These are phyloP conservation scores for Scheffersomyces coipomensis DNA, from an alignment of 805 yeast species.

Conservation along the genomic window DNA sequence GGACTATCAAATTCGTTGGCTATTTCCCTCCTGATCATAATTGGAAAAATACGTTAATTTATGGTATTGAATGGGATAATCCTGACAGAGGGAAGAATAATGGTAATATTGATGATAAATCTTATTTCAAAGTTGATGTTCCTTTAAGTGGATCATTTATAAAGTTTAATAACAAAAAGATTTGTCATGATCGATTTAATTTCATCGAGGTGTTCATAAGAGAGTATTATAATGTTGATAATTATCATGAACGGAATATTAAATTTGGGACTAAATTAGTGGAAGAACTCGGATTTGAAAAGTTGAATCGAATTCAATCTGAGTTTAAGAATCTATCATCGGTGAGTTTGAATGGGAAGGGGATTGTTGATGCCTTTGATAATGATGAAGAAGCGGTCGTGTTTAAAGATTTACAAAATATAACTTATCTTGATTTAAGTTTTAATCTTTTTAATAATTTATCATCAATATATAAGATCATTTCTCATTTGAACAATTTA, in stretches of 20 bases:
- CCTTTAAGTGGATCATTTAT: conserved; percentile 63
- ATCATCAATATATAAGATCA: conserved; percentile 34
- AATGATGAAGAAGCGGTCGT: conserved; percentile 2
- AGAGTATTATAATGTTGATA: conserved; percentile 22
- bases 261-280: conserved; percentile 56
- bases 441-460: conserved; percentile 53
- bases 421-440: conserved; percentile 53
- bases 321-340: conserved; percentile 44
- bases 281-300: conserved; percentile 66
- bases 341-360: conserved; percentile 48
- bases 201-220: conserved; percentile 50
- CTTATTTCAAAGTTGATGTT: conserved; percentile 49
- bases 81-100: conserved; percentile 65
- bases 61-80: conserved; percentile 89
- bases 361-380: conserved; percentile 23
- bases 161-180: conserved; percentile 40
- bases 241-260: conserved; percentile 24
- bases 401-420: conserved; percentile 12
- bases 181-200: conserved; percentile 16
- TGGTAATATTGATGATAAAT: conserved; percentile 54
- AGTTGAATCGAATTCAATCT: conserved; percentile 46
- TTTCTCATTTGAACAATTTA: conserved; percentile 35
- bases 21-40: conserved; percentile 37
- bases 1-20: conserved; percentile 68
- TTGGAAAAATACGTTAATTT: conserved; percentile 61